phyloP scores from a whole-genome alignment of 202 grass and related monocot genomes.

The Bolboschoenoplectus hybrid region DNA sequence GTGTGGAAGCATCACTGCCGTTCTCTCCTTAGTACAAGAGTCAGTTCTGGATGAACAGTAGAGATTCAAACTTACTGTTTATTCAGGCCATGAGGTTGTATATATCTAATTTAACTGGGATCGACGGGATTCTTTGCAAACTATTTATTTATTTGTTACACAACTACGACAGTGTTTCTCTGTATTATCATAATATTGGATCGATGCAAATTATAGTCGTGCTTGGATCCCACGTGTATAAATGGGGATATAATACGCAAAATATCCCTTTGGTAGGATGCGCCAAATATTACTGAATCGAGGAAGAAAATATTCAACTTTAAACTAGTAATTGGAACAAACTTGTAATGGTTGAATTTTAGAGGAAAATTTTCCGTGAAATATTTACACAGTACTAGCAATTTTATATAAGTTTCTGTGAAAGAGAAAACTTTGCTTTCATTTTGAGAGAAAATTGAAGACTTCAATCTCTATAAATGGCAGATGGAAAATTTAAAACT shows the following conservation, averaged over 20 bases:
- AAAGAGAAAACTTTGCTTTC: background rate
- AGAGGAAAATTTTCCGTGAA: background rate
- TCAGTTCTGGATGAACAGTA: background rate
- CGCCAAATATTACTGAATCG: background rate
- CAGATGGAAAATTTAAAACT: constrained; percentile 15
- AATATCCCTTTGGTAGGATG: background rate
- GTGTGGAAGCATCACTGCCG: background rate
- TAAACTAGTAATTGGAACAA: background rate
- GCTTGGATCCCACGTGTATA: too few species aligned
- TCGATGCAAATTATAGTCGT: background rate
- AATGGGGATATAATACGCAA: too few species aligned
- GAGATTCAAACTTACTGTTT: background rate
- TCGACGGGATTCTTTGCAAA: background rate
- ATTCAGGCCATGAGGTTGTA: background rate
- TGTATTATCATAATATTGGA: background rate
- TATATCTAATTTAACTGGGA: background rate
- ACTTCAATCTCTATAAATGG: background rate
- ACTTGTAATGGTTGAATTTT: background rate
- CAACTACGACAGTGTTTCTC: background rate
- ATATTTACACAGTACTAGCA: background rate
- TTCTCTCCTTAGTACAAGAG: background rate
- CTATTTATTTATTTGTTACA: background rate
- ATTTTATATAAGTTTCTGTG: background rate
- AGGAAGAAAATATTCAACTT: background rate
- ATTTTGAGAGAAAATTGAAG: background rate